Evolutionary conservation across 2,329 filamentous ascomycete genomes (phyloP).

Genomic region (Alternaria arborescens): DNA sequence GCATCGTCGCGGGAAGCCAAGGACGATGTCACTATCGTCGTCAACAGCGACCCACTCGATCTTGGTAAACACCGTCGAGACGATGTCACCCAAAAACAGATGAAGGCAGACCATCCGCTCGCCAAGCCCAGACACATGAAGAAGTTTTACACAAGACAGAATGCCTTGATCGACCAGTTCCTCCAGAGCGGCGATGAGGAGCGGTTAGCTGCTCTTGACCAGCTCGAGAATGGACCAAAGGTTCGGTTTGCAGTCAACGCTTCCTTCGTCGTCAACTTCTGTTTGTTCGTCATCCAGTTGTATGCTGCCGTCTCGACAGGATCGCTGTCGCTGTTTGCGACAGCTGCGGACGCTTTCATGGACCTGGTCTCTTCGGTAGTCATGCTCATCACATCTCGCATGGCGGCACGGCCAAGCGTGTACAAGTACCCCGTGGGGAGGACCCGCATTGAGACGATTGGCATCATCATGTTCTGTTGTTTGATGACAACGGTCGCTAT

Average conservation of each 20-base stretch:
- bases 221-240: slow-evolving; percentile 57
- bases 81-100: slow-evolving; percentile 55
- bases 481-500: slow-evolving; percentile 73
- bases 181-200: slow-evolving; percentile 66
- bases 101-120: slow-evolving; percentile 48
- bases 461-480: slow-evolving; percentile 71
- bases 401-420: slow-evolving; percentile 67
- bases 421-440: slow-evolving; percentile 71
- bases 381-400: slow-evolving; percentile 67
- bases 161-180: slow-evolving; percentile 57
- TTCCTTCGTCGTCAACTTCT: slow-evolving; percentile 53
- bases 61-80: slow-evolving; percentile 47
- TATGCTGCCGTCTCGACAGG: slow-evolving; percentile 67
- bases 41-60: slow-evolving; percentile 47
- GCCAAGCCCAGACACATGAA: slow-evolving; percentile 19
- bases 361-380: slow-evolving; percentile 71
- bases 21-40: slow-evolving; percentile 27
- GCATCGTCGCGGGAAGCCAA: slow-evolving; percentile 34
- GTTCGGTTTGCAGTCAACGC: slow-evolving; percentile 52
- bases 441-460: slow-evolving; percentile 69
- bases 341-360: slow-evolving; percentile 72
- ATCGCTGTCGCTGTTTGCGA: slow-evolving; percentile 70
- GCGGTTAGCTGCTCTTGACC: slow-evolving; percentile 60
- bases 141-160: slow-evolving; percentile 55
- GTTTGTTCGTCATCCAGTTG: slow-evolving; percentile 65